Evolutionary conservation across 495 filamentous ascomycete genomes (phyloP), one percentile per base, ranked within the genome.

Genomic region (Podospora fimiseda): DNA sequence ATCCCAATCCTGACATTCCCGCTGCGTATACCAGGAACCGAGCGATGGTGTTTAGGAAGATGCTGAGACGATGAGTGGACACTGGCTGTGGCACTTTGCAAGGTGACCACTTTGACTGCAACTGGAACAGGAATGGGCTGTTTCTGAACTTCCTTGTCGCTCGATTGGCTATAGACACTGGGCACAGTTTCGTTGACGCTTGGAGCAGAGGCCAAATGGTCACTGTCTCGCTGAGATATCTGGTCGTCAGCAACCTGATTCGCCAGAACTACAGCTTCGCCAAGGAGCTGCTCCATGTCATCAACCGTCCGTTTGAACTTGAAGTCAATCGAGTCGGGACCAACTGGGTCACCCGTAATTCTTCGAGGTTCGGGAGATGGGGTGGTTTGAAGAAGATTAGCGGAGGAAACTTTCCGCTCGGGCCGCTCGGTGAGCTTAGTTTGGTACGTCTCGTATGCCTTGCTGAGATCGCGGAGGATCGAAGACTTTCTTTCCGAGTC

Each of bases 231-330:
- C 55, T 38, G 2, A 57, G 49, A 6, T 57, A 54, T 51, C n/a
- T 59, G 57, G 42, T 64, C 55, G 14, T 66, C 60, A 13, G 61
- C 63, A 43, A 60, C 68, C 48, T 74, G 58, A 20, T 68, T 62
- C 15, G 73, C 75, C 16, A 80, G 58, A 0, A 58, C 61, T 15
- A 76, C 51, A 15, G 75, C 77, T 57, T 78, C 71, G 33, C 62
- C 65, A 15, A 79, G 63, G 11, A 79, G 65, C 40, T 63, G 55
- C 46, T 80, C 76, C 23, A 79, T 65, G 47, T 74, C 66, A 14
- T 58, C 61, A 55, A 77, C 63, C 7, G 70, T 70, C 19, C 53
- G 56, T 46, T 65, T 60, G 46, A 65, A 60, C 7, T 63, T 55
- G 15, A 53, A 41, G 49, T 68, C 65, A n/a, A 66, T 48, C 2